Evolutionary conservation across 2,329 filamentous ascomycete genomes (phyloP), one percentile per base, ranked within the genome.

Genomic region (Cordyceps pruinosa): DNA sequence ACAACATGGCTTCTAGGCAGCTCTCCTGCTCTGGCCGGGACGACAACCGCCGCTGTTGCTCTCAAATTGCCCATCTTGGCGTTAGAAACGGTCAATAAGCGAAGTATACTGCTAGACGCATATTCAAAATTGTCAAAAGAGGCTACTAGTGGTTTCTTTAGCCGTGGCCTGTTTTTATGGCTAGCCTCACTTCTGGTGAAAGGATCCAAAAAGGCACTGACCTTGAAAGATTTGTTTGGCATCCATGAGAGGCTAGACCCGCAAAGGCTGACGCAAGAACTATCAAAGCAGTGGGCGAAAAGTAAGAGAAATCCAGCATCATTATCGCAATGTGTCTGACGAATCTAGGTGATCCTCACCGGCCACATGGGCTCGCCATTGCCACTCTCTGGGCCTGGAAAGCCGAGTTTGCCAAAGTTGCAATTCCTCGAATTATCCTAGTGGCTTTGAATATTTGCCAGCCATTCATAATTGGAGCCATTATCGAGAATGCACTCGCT

Each of bases 151-250:
- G 54, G 54, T 30, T 34, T 50, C 19, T 49, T 57, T 35, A 30
- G 21, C 54, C 41, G 54, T 34, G 45, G 32, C 26, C 35, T 57
- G 17, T 57, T 57, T 44, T 50, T 49, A 34, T 57, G 54, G 54
- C 54, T 49, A 49, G 45, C 17, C 54, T 57, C 34, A 19, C 34
- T n/a, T 45, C 53, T 56, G 44, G 34, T 32, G 45, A 30, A 30
- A 41, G 32, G 53, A 49, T 41, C 53, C 49, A 44, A 56, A 47
- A 6, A 23, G 49, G 53, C 32, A 56, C 53, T 47, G 8, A 47
- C n/a, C 7, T 32, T 32, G n/a, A 32, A 47, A 5, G 45, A 47
- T 47, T 32, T 47, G 26, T 47, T 47, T 32, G 26, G n/a, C 45
- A 47, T 47, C n/a, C 45, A 47, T n/a, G 45, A 47, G 28, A 47